Evolutionary conservation across 495 filamentous ascomycete species (phyloP).

Genomic region (Penicillium soppii): DNA sequence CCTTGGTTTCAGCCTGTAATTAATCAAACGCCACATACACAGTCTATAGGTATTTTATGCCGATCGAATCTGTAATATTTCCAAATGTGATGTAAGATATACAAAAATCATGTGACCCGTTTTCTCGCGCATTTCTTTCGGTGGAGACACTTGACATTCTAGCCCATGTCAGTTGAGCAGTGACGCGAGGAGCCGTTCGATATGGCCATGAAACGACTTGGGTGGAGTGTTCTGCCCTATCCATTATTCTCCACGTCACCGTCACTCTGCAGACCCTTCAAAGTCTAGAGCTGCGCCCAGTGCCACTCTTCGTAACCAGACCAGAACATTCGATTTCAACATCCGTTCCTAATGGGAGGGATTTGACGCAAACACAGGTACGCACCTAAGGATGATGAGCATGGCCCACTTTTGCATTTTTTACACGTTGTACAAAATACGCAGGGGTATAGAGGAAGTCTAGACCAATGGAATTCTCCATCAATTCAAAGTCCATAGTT

Average conservation of each 20-base stretch:
- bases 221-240: conserved; percentile 2
- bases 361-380: conserved; percentile 67
- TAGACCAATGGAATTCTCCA: background rate
- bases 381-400: conserved; percentile 35
- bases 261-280: background rate
- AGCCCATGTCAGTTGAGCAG: too few species aligned
- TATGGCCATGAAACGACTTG: background rate
- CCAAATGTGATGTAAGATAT: background rate
- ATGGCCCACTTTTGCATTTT: background rate
- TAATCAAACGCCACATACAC: background rate
- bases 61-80: background rate
- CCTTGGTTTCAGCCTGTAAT: background rate
- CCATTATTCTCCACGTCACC: background rate
- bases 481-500: background rate
- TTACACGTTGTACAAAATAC: background rate
- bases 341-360: conserved; percentile 62
- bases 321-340: conserved; percentile 68
- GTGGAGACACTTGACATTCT: too few species aligned
- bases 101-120: background rate
- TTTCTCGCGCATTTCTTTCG: background rate
- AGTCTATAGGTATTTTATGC: background rate
- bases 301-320: conserved; percentile 15
- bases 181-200: background rate
- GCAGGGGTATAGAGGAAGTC: background rate
- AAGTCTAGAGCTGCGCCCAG: conserved; percentile 12